Evolutionary conservation across 2,329 filamentous ascomycete species (phyloP), one percentile per base, ranked within the genome.

Genomic region (Ilyonectria mors-panacis): DNA sequence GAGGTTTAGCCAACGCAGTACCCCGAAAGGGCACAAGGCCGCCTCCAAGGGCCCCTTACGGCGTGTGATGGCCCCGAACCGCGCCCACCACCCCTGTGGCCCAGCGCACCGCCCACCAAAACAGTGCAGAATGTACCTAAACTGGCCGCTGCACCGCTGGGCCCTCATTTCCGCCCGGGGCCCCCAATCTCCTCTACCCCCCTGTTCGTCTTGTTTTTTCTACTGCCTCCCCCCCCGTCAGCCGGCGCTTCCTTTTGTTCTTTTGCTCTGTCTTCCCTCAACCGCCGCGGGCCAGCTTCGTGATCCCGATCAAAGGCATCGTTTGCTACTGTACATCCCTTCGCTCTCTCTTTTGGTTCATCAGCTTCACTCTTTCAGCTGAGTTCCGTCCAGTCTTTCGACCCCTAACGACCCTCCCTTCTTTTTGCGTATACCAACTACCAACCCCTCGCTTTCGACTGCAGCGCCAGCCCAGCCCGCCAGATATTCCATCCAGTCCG

Each of bases 361-460:
- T 78, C 80, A 77, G 79, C 80, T 83, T 82, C 81, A 83, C 78
- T 83, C 81, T 78, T 80, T 83, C 71, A 82, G 79, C 78, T 78
- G 77, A 74, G 70, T 74, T 76, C 79, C 79, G 78, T 83, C 79
- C 81, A 77, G 77, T 82, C 77, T 75, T 76, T 77, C 73, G 55
- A 63, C 71, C 69, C 47, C 42, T 64, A 45, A 51, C 55, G 35
- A 63, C 39, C 42, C 37, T 68, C 69, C 68, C 70, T 73, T 70
- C 63, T 54, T 67, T 67, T 73, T 62, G 69, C 54, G 23, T 59
- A 33, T 51, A 63, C 71, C 74, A 73, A 71, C 73, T 51, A 63
- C 71, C 74, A 73, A 70, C 73, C 70, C 70, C 70, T 74, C 68
- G 57, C 44, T 68, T 70, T 60, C 59, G 51, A 65, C 19, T 33